Base-by-base conservation (phyloP, 805 yeast genomes). In the Wickerhamia fluorescens region DNA sequence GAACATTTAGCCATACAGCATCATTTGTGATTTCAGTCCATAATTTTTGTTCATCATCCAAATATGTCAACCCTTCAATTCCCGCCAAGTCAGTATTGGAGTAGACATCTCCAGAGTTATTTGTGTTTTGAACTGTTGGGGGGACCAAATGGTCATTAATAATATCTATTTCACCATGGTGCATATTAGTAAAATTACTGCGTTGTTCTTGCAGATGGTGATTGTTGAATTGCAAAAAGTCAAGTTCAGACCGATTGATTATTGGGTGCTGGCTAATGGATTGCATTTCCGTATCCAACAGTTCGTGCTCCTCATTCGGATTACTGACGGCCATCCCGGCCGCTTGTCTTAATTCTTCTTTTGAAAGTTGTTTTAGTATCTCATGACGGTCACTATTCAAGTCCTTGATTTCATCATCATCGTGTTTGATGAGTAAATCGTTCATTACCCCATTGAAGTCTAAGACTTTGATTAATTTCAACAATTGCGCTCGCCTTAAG, bases 11-110 rank as follows among this genome's bases (percentile, higher is more conserved):
- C 94, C 94, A 82, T 40, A 72, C 76, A 0, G 88, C 88, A 43
- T 80, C 85, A 43, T 71, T 72, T 0, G 87, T 75, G 31, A 82
- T 77, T 38, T 81, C 88, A 45, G 73, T 77, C 94, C 94, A 82
- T 18, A 82, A 54, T 36, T 78, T 49, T 31, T 62, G 70, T 34
- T 64, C 70, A 26, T 61, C 68, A 22, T 56, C 61, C 16, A 59
- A 36, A 33, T 57, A 56, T 0, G 67, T 58, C 21, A 61, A 46
- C 5, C 68, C 68, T 37, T 63, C 70, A 16, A 62, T 61, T 4
- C 66, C 68, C 3, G 58, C 56, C 33, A 58, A 47, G 34, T 61
- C 68, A 7, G 56, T 39, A 29, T 53, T 56, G 9, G 51, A 44
- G 37, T 53, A 60, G n/a, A 58, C 46, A 24, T 56, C 58, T 5